phyloP scores from a whole-genome alignment of 2,329 filamentous ascomycete species.

The Madurella mycetomatis region DNA sequence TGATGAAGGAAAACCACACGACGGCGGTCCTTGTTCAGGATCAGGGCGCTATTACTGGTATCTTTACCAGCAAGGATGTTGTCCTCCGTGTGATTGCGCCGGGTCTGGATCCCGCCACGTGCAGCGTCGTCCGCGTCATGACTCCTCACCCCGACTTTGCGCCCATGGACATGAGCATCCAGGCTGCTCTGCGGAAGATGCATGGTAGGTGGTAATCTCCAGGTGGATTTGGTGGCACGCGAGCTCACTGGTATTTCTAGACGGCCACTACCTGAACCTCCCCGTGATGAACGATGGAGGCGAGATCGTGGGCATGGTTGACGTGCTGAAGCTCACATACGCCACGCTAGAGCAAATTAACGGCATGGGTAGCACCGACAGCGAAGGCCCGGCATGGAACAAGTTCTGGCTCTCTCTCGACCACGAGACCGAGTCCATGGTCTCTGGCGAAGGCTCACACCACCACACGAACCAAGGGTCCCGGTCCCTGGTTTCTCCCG shows the following conservation, averaged over 20 bases:
- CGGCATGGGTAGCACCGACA: conserved; percentile 83
- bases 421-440: conserved; percentile 90
- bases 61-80: conserved; percentile 99
- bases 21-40: conserved; percentile 95
- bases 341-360: conserved; percentile 97
- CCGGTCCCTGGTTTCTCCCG: conserved; percentile 78
- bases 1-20: conserved; percentile 99
- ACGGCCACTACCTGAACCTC: conserved; percentile 96
- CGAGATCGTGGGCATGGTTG: conserved; percentile 99
- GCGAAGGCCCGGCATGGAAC: conserved; percentile 96
- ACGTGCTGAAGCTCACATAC: conserved; percentile 96
- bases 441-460: conserved; percentile 84
- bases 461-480: conserved; percentile 64
- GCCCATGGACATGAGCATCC: conserved; percentile 97
- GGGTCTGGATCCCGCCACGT: conserved; percentile 86
- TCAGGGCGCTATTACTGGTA: conserved; percentile 94
- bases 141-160: conserved; percentile 98
- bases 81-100: conserved; percentile 96
- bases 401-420: conserved; percentile 98
- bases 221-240: neutral
- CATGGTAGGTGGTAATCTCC: conserved; percentile 62
- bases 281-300: conserved; percentile 97
- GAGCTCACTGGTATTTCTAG: conserved; percentile 42
- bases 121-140: conserved; percentile 98
- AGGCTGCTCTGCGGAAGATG: conserved; percentile 97